phyloP scores from a whole-genome alignment of 768 basidiomycete genomes.

The Tricholoma terreum region DNA sequence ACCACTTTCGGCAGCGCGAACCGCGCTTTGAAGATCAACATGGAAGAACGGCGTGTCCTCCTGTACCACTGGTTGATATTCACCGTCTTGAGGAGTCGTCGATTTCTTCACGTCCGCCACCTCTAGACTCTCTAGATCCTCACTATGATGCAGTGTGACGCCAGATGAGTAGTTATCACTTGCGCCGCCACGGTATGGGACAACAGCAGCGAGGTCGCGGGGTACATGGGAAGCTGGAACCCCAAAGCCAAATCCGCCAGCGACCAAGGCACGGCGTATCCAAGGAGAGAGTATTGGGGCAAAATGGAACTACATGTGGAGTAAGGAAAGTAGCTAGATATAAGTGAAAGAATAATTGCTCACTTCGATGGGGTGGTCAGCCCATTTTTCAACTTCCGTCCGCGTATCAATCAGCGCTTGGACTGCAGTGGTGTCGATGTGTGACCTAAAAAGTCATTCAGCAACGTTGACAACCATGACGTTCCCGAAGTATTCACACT shows the following conservation, averaged over 20 bases:
- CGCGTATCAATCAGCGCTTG: conserved; percentile 91
- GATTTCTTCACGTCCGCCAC: conserved; percentile 33
- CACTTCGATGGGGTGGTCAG: conserved; percentile 71
- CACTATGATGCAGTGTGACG: conserved; percentile 4
- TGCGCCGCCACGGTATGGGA: conserved; percentile 54
- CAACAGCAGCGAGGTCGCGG: conserved; percentile 73
- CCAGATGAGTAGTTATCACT: conserved; percentile 25
- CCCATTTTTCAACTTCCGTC: conserved; percentile 84
- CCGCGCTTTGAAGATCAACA: conserved; percentile 74
- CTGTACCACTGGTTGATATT: conserved; percentile 42
- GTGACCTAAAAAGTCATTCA: conserved; percentile 45
- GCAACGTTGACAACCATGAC: neutral
- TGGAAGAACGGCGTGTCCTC: conserved; percentile 86
- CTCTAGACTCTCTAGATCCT: conserved; percentile 36
- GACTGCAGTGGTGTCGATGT: conserved; percentile 89
- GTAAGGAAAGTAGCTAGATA: neutral
- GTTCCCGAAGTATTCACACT: conserved; percentile 47
- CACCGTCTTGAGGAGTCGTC: conserved; percentile 12
- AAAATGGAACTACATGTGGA: conserved; percentile 77
- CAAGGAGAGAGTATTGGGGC: conserved; percentile 89
- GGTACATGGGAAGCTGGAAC: conserved; percentile 35
- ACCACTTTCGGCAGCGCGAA: conserved; percentile 61
- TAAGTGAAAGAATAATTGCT: conserved; percentile 12
- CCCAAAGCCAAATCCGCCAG: conserved; percentile 90
- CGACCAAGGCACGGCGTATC: conserved; percentile 85